Base-by-base conservation (phyloP, 1,139 yeast species). In the Saccharomyces pastorianus region DNA sequence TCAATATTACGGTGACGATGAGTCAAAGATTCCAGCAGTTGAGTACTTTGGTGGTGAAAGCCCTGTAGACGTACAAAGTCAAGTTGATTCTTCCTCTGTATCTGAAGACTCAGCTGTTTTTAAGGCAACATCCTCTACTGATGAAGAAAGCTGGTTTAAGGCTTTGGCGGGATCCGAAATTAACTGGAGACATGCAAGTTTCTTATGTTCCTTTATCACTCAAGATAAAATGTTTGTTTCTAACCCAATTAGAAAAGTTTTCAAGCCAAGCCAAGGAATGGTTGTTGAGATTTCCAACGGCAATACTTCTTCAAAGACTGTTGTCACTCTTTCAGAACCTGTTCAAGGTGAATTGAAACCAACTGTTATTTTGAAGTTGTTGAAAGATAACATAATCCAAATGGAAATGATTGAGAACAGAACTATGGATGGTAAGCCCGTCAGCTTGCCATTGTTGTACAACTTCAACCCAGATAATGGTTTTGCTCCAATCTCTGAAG, bases 131-230 rank as follows among this genome's bases (percentile, higher is more conserved):
- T 71, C 82, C 55, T 73, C 80, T 50, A 79, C 84, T 44, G 76
- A 76, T 50, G 68, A 76, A 53, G 73, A 76, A 25, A 76, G 77
- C 56, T 93, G 99, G 99, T 82, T 88, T 67, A 75, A 82, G 54
- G 76, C 85, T 56, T 78, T 93, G 65, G 96, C 96, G 56, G 98
- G 99, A 59, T 71, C 78, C 54, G 71, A 79, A 61, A 82, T 82
- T 67, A 83, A 81, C 71, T 93, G 99, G 99, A 83, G 96, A 73
- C 88, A 87, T 64, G 97, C 99, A 34, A 82, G 93, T 71, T 77
- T 93, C 61, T 78, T 91, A 38, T 80, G 93, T 59, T 80, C 82
- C 58, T 83, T 89, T 71, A 77, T 89, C 69, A 95, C 90, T 56
- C 97, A 91, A 76, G 96, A 89, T 55, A 76, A 82, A 58, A 82